Conservation (phyloP, 2,329 filamentous ascomycete species). For the Lachnellula subtilissima region DNA sequence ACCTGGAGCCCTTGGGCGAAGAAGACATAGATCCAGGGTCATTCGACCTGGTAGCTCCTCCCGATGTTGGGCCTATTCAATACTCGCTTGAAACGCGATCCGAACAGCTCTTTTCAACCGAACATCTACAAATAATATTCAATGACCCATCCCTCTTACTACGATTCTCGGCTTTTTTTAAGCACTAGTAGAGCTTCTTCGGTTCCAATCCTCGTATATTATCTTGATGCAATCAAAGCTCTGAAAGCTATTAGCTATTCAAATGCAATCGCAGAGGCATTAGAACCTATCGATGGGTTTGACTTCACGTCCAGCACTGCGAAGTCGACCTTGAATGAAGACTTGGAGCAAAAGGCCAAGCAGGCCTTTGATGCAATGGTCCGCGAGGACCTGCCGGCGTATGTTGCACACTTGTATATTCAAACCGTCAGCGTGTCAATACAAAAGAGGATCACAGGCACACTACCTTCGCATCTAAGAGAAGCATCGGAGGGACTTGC, state of each 20-base stretch:
- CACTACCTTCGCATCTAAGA: conserved; percentile 56
- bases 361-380: conserved; percentile 61
- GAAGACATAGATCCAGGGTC: conserved; percentile 49
- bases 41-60: conserved; percentile 48
- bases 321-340: conserved; percentile 50
- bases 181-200: conserved; percentile 55
- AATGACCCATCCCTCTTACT: conserved; percentile 57
- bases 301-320: conserved; percentile 50
- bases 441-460: conserved; percentile 62
- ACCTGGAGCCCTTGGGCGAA: conserved; percentile 39
- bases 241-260: conserved; percentile 66
- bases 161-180: conserved; percentile 65
- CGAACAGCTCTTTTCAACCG: conserved; percentile 59
- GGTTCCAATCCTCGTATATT: conserved; percentile 63
- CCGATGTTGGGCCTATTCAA: conserved; percentile 30
- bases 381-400: conserved; percentile 65
- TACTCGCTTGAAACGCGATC: conserved; percentile 61
- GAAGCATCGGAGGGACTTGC: conserved; percentile 71
- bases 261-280: conserved; percentile 60
- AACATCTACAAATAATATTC: conserved; percentile 63
- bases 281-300: conserved; percentile 51
- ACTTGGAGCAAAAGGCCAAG: conserved; percentile 58
- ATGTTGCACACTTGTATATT: conserved; percentile 64
- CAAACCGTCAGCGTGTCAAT: conserved; percentile 67
- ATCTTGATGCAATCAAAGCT: conserved; percentile 67